These are phyloP conservation scores for Maudiozyma bulderi DNA, from an alignment of 805 yeast species.

Conservation along the genomic window DNA sequence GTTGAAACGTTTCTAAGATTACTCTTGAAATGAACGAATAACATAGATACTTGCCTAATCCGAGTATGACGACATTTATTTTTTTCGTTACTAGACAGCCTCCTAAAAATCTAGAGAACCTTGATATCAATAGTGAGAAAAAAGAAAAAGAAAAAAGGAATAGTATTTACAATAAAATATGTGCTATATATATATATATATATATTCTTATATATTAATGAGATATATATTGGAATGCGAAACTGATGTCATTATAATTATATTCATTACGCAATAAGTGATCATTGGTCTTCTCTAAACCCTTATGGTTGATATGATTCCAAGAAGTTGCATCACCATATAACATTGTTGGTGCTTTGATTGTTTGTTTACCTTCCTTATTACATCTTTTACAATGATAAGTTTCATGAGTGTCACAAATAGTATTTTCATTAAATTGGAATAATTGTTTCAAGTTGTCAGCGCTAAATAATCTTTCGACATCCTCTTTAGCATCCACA, in stretches of 20 bases:
- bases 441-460: slow-evolving; percentile 73
- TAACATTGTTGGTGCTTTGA: slow-evolving; percentile 73
- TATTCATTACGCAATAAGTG: slow-evolving; percentile 66
- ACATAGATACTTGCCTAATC: too few species aligned
- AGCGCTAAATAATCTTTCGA: slow-evolving; percentile 80
- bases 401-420: slow-evolving; percentile 88
- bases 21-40: too few species aligned
- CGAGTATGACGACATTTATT: too few species aligned
- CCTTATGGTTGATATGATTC: slow-evolving; percentile 74
- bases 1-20: too few species aligned
- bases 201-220: slow-evolving; percentile 35
- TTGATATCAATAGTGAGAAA: too few species aligned
- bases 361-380: slow-evolving; percentile 44
- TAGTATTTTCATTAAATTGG: slow-evolving; percentile 52
- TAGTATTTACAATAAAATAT: neutral
- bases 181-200: too few species aligned
- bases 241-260: slow-evolving; percentile 59
- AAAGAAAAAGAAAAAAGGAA: neutral
- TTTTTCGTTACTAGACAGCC: too few species aligned
- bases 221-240: slow-evolving; percentile 88
- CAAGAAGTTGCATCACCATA: slow-evolving; percentile 97
- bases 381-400: slow-evolving; percentile 78
- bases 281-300: slow-evolving; percentile 62
- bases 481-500: slow-evolving; percentile 93
- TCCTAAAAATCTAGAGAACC: too few species aligned